Conservation (phyloP, 257 asterid genomes). For the Plantago major region DNA sequence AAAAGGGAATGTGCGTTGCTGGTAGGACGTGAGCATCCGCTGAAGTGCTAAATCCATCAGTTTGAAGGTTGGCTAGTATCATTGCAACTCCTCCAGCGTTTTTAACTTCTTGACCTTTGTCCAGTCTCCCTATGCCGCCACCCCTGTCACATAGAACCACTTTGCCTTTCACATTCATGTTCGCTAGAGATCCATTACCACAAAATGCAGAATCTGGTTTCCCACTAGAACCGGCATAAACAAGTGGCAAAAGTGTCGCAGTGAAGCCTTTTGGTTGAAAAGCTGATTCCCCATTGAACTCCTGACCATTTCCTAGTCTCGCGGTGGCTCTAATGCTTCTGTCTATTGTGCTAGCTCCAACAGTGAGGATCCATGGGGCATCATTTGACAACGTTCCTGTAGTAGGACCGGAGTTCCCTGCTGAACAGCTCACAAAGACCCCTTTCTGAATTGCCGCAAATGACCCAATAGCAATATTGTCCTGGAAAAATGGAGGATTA, state of each 20-base stretch:
- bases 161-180: slow-evolving; percentile 23
- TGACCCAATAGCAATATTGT: slow-evolving; percentile 17
- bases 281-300: slow-evolving; percentile 22
- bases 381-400: slow-evolving; percentile 10
- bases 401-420: slow-evolving; percentile 26
- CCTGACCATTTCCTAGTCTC: slow-evolving; percentile 12
- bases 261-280: slow-evolving; percentile 23
- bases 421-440: slow-evolving; percentile 29
- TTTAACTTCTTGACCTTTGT: slow-evolving; percentile 25
- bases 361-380: slow-evolving; percentile 32
- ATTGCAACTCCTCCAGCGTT: slow-evolving; percentile 27
- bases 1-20: slow-evolving; percentile 16
- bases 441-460: slow-evolving; percentile 26
- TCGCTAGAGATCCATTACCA: slow-evolving; percentile 16
- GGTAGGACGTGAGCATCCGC: slow-evolving; percentile 31
- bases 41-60: slow-evolving; percentile 15
- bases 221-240: slow-evolving; percentile 13
- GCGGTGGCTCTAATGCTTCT: slow-evolving; percentile 22
- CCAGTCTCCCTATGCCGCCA: slow-evolving; percentile 6
- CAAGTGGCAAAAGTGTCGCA: slow-evolving; percentile 17
- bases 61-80: slow-evolving; percentile 17
- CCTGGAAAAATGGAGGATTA: slow-evolving; percentile 4
- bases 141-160: slow-evolving; percentile 27
- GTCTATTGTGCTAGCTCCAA: slow-evolving; percentile 31
- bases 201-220: too few relatives aligned